Evolutionary conservation across 441 rosid genomes (phyloP).

Genomic region (Adansonia rubrostipa): DNA sequence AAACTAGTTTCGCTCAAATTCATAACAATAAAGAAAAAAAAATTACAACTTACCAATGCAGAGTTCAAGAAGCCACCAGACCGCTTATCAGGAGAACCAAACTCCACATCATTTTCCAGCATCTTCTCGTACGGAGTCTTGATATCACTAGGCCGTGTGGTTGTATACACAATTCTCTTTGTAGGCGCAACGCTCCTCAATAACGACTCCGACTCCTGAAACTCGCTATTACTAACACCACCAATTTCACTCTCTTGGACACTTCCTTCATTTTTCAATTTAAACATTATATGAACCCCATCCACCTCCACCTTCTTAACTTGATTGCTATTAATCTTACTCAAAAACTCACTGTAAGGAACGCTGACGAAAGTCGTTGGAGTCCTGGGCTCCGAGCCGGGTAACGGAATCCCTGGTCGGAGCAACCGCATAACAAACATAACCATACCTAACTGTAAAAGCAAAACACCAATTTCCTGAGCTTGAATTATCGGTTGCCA

Average conservation of each 20-base stretch:
- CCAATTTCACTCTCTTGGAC: conserved; percentile 48
- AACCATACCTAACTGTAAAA: conserved; percentile 78
- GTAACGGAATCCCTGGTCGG: conserved; percentile 81
- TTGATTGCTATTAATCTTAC: conserved; percentile 68
- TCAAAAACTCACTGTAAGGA: conserved; percentile 87
- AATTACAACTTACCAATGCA: conserved; percentile 63
- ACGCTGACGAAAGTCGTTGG: conserved; percentile 68
- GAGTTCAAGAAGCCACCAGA: conserved; percentile 89
- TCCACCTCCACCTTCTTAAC: conserved; percentile 92
- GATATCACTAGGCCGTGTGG: conserved; percentile 84
- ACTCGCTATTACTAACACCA: conserved; percentile 33
- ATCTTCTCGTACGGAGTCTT: conserved; percentile 97
- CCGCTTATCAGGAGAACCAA: conserved; percentile 93
- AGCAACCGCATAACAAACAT: conserved; percentile 83
- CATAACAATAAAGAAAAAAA: neutral
- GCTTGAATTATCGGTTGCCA: conserved; percentile 88
- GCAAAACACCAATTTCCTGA: conserved; percentile 72
- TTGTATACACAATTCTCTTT: conserved; percentile 74
- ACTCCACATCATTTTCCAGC: conserved; percentile 90
- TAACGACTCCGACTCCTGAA: conserved; percentile 69
- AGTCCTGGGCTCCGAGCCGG: conserved; percentile 78
- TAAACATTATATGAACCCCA: conserved; percentile 88
- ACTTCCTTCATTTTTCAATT: conserved; percentile 60
- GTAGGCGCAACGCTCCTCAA: conserved; percentile 68
- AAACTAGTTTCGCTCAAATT: neutral